Evolutionary conservation across 2,329 filamentous ascomycete species (phyloP), one percentile per base, ranked within the genome.

Genomic region (Colletotrichum euphorbiae): DNA sequence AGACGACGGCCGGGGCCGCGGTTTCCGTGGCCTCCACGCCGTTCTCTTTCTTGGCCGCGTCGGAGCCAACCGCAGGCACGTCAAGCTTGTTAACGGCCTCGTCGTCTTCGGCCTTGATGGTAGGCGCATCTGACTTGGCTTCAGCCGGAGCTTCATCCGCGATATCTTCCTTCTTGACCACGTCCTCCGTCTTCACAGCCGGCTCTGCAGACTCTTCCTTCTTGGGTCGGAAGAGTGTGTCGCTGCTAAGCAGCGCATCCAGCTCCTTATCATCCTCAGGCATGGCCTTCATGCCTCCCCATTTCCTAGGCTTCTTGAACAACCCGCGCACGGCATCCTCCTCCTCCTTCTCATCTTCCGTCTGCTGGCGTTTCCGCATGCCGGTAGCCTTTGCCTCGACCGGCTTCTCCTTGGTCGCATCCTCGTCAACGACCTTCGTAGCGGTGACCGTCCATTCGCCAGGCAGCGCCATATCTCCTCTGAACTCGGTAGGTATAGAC

Each of bases 361-460:
- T 86, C 13, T 78, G 78, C 68, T 88, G 87, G 21, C 90, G 82
- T 77, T 93, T 93, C 51, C 86, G 81, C 17, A 90, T 83, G 1
- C 89, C 89, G 31, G 83, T 82, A 9, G 85, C 86, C 65, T 82
- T 81, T 6, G 81, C 81, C 62, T 85, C 82, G 7, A 82, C 78
- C 31, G 79, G 78, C 33, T 75, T 77, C 28, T 77, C 76, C 6
- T 78, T 79, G 28, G 81, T 80, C 21, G 73, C 72, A 36, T 72
- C 77, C 13, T 84, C 82, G 13, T 84, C 80, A 21, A 90, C 79
- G 4, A 89, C 84, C 50, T 88, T 84, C 45, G 93, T 87, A 6
- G 87, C 89, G 67, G 87, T 90, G 11, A 90, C 87, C 0, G 93
- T 89, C 95, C 95, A 99, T 60, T 97, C 92, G 36, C 96, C 93